These are phyloP conservation scores for Rhizophagus clarus DNA, from an alignment of 192 early-diverging fungal species.

Conservation along the genomic window DNA sequence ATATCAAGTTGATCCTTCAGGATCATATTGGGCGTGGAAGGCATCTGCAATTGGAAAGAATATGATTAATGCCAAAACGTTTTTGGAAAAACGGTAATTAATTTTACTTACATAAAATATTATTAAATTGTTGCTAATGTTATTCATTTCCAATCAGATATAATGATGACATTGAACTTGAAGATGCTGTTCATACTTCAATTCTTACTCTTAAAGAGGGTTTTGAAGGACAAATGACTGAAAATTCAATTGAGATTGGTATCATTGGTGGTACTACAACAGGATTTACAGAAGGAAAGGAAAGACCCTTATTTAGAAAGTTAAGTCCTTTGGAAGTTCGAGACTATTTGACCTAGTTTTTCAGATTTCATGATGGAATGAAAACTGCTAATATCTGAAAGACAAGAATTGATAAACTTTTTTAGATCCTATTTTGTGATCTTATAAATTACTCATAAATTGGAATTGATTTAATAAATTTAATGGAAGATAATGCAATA, in stretches of 20 bases:
- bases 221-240: slow-evolving; percentile 99
- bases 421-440: too few species aligned
- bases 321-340: slow-evolving; percentile 83
- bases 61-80: slow-evolving; percentile 99
- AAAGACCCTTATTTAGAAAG: slow-evolving; percentile 79
- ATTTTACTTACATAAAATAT: too few species aligned
- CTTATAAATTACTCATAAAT: too few species aligned
- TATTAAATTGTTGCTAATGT: not conserved
- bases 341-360: slow-evolving; percentile 82
- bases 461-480: too few species aligned
- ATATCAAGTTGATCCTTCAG: slow-evolving; percentile 99
- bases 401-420: too few species aligned
- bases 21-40: slow-evolving; percentile 99
- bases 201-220: slow-evolving; percentile 99
- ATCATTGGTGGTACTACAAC: slow-evolving; percentile 66
- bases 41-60: slow-evolving; percentile 99
- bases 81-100: slow-evolving; percentile 90
- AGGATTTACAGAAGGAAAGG: slow-evolving; percentile 59
- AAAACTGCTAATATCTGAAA: too few species aligned
- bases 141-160: slow-evolving; percentile 52
- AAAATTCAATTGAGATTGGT: slow-evolving; percentile 94
- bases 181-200: slow-evolving; percentile 99
- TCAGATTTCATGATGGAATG: too few species aligned
- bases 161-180: slow-evolving; percentile 92
- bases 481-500: too few species aligned